These are phyloP conservation scores for Lactarius hatsudake DNA, from an alignment of 768 basidiomycete genomes.

Conservation along the genomic window DNA sequence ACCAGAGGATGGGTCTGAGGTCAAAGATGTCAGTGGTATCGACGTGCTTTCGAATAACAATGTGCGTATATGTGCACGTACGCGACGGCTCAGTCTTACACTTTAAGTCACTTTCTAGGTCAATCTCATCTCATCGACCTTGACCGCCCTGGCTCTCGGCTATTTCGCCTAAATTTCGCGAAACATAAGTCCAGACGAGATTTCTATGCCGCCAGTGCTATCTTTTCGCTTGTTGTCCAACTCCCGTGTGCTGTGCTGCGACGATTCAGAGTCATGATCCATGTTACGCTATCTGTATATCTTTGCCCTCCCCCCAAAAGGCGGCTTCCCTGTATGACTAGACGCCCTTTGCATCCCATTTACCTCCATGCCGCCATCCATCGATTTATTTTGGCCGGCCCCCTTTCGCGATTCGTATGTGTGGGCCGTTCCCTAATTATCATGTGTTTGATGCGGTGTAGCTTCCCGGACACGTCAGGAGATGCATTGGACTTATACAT, in stretches of 20 bases:
- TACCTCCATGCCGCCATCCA: neutral
- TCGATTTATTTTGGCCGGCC: neutral
- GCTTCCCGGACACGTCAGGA: neutral
- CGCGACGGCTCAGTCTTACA: neutral
- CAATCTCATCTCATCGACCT: constrained; percentile 27
- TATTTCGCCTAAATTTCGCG: constrained; percentile 18
- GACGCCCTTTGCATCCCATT: neutral
- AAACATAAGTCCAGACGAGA: neutral
- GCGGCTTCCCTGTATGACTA: constrained; percentile 11
- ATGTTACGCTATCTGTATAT: constrained; percentile 18
- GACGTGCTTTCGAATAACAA: constrained; percentile 83
- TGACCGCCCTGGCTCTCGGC: constrained; percentile 26
- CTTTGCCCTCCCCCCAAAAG: neutral
- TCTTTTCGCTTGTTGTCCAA: neutral
- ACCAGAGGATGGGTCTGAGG: constrained; percentile 36
- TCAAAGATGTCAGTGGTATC: constrained; percentile 60
- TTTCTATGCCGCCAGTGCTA: neutral
- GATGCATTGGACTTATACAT: neutral
- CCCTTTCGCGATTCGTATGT: neutral
- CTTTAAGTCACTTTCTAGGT: constrained; percentile 12
- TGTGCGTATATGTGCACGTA: constrained; percentile 39
- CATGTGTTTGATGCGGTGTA: neutral
- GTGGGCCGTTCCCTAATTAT: too few species aligned
- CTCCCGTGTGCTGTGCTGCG: neutral
- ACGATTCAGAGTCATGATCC: neutral